Conservation (phyloP, 768 basidiomycete genomes). For the Russula lepida region DNA sequence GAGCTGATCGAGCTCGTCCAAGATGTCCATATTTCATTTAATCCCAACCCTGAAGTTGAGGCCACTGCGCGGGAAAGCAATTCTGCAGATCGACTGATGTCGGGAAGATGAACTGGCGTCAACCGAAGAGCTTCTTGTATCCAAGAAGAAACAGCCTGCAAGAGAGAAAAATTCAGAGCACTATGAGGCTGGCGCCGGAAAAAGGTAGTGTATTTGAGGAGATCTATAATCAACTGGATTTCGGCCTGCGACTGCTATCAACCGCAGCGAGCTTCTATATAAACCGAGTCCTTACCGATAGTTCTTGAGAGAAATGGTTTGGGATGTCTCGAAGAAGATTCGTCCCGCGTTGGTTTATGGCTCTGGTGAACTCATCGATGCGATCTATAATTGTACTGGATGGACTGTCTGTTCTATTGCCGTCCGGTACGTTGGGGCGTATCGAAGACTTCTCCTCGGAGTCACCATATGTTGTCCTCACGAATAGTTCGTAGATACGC, state of each 20-base stretch:
- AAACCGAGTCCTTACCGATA: neutral
- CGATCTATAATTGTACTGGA: neutral
- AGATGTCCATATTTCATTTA: constrained; percentile 62
- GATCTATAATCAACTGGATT: constrained; percentile 8
- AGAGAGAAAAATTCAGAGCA: constrained; percentile 41
- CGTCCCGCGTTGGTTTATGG: neutral
- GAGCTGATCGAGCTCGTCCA: constrained; percentile 26
- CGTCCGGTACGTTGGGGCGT: neutral
- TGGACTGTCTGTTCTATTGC: neutral
- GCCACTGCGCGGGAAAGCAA: constrained; percentile 43
- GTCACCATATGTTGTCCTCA: constrained; percentile 5
- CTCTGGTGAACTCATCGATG: neutral
- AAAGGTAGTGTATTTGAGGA: constrained; percentile 12
- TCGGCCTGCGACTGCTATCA: constrained; percentile 10
- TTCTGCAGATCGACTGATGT: constrained; percentile 28
- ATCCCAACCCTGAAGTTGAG: constrained; percentile 61
- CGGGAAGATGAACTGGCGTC: constrained; percentile 30
- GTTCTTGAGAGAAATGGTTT: neutral
- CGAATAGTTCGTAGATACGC: constrained; percentile 15
- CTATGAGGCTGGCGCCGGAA: neutral
- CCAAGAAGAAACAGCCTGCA: constrained; percentile 51
- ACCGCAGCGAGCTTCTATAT: neutral
- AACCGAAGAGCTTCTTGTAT: constrained; percentile 32
- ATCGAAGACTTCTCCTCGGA: neutral
- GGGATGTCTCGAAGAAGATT: constrained; percentile 4